phyloP scores from a whole-genome alignment of 176 grass and related monocot species.

The Alopecurus myosuroides region DNA sequence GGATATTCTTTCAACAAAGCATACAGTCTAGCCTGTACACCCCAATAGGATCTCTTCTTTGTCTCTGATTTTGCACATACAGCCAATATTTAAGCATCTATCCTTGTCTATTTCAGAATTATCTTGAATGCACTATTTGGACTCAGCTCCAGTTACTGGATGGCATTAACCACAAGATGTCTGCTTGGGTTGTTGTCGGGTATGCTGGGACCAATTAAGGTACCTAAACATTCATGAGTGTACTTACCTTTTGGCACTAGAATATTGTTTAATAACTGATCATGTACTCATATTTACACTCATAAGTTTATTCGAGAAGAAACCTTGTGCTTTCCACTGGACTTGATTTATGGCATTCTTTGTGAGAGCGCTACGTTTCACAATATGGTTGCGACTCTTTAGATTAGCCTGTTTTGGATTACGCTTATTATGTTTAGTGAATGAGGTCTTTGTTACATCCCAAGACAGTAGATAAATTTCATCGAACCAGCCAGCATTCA shows the following conservation, averaged over 20 bases:
- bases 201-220: slow-evolving; percentile 57
- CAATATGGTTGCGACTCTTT: background rate
- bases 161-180: slow-evolving; percentile 49
- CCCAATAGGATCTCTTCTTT: background rate
- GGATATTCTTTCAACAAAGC: slow-evolving; percentile 7
- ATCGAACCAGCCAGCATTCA: background rate
- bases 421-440: background rate
- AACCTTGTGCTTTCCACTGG: background rate
- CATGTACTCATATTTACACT: background rate
- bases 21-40: background rate
- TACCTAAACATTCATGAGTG: slow-evolving; percentile 10
- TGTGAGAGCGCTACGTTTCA: background rate
- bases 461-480: background rate
- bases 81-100: slow-evolving; percentile 1
- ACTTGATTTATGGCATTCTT: background rate
- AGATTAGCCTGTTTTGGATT: background rate
- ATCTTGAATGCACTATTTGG: slow-evolving; percentile 64
- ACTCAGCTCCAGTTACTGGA: slow-evolving; percentile 65
- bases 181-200: slow-evolving; percentile 51
- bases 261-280: background rate
- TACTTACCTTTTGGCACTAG: background rate
- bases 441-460: background rate
- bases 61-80: background rate
- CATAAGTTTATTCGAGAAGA: background rate
- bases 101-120: slow-evolving; percentile 29